Evolutionary conservation across 495 filamentous ascomycete species (phyloP).

Genomic region (Penicillium paxilli): DNA sequence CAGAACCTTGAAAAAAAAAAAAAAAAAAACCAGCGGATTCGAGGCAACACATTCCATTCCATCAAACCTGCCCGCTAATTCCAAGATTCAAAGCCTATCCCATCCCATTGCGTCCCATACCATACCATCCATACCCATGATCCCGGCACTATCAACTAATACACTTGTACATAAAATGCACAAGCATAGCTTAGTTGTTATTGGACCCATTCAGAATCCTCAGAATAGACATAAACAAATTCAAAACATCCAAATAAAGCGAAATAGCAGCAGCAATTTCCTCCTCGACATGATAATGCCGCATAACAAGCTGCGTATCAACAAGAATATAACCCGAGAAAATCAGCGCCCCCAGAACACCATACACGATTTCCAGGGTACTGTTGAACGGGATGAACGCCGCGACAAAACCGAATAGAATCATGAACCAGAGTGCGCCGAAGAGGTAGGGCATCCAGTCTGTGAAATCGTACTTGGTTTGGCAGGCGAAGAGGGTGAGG

Average conservation of each 20-base stretch:
- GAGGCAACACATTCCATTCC: not conserved
- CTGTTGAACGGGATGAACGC: slow-evolving; percentile 79
- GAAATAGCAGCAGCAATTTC: slow-evolving; percentile 96
- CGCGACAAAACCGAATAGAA: slow-evolving; percentile 90
- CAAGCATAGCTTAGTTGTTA: slow-evolving; percentile 63
- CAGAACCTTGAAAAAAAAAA: no score
- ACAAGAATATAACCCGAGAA: slow-evolving; percentile 95
- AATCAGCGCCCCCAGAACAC: slow-evolving; percentile 75
- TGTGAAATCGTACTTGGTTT: slow-evolving; percentile 98
- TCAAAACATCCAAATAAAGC: slow-evolving; percentile 94
- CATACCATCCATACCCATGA: not conserved
- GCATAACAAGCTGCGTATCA: slow-evolving; percentile 92
- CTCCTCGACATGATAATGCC: slow-evolving; percentile 96
- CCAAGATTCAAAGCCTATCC: not conserved
- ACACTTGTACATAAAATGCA: not conserved
- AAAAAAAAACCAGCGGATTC: no score
- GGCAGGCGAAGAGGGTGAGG: slow-evolving; percentile 92
- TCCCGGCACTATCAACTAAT: no score
- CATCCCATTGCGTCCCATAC: no score
- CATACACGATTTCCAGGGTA: slow-evolving; percentile 80
- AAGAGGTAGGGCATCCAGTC: slow-evolving; percentile 95
- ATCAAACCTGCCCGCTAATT: not conserved
- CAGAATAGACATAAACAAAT: slow-evolving; percentile 91
- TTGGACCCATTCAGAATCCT: slow-evolving; percentile 85
- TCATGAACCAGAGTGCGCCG: slow-evolving; percentile 81